These are phyloP conservation scores for Fusarium nygamai DNA, from an alignment of 2,329 filamentous ascomycete genomes.

Conservation along the genomic window DNA sequence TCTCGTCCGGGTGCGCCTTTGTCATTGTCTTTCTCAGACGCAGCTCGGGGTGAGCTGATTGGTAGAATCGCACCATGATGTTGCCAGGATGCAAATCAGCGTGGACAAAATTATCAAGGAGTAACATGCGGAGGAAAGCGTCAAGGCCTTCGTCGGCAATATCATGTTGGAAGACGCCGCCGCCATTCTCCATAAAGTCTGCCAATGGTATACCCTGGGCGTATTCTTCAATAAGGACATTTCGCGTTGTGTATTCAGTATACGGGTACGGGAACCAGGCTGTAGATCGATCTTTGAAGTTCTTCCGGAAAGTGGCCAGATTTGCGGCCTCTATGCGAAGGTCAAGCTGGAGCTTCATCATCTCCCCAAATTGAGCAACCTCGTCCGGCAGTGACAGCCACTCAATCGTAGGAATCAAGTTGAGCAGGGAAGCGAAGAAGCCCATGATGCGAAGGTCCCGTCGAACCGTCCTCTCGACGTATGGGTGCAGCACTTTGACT, in stretches of 20 bases:
- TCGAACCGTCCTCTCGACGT: slow-evolving; percentile 88
- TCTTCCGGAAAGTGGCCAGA: slow-evolving; percentile 84
- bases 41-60: slow-evolving; percentile 77
- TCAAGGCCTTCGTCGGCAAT: slow-evolving; percentile 96
- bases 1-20: slow-evolving; percentile 56
- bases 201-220: slow-evolving; percentile 92
- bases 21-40: slow-evolving; percentile 43
- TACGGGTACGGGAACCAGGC: slow-evolving; percentile 99
- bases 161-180: slow-evolving; percentile 90
- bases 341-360: slow-evolving; percentile 98
- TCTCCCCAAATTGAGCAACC: slow-evolving; percentile 91
- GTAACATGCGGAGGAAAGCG: slow-evolving; percentile 93
- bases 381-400: slow-evolving; percentile 98
- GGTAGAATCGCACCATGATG: slow-evolving; percentile 99
- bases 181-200: slow-evolving; percentile 90
- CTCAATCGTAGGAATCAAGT: slow-evolving; percentile 91
- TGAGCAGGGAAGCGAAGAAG: slow-evolving; percentile 86
- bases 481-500: slow-evolving; percentile 93
- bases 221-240: slow-evolving; percentile 94
- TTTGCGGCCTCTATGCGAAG: slow-evolving; percentile 95
- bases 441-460: slow-evolving; percentile 93
- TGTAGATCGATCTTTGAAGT: slow-evolving; percentile 88
- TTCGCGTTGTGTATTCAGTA: slow-evolving; percentile 88
- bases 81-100: slow-evolving; percentile 97
- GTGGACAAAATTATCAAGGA: slow-evolving; percentile 98